These are phyloP conservation scores for Lasiosphaeriaceae sp. DNA, from an alignment of 495 filamentous ascomycete species.

Conservation along the genomic window DNA sequence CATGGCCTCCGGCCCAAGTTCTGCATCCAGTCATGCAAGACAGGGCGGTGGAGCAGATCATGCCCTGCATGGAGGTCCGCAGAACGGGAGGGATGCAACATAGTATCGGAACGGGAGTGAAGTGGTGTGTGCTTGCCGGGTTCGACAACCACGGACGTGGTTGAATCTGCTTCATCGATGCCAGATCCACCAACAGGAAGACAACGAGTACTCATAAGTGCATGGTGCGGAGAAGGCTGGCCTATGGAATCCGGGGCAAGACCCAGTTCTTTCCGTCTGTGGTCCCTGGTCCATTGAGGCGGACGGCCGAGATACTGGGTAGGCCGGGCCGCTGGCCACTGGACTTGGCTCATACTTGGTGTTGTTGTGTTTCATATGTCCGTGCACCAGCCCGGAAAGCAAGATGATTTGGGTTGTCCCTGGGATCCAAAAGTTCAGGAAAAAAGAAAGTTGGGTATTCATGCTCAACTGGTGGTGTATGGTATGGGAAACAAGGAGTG, in stretches of 20 bases:
- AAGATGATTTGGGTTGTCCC: neutral
- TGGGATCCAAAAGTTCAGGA: neutral
- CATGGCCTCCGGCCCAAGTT: neutral
- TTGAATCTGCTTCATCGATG: constrained; percentile 13
- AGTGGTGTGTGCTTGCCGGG: neutral
- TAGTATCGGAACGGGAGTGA: neutral
- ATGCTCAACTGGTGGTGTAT: neutral
- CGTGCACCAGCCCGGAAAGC: neutral
- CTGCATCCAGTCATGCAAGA: neutral
- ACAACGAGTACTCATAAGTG: neutral
- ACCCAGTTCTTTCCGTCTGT: neutral
- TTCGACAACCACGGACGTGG: neutral
- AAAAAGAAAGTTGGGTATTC: neutral
- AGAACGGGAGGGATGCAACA: neutral
- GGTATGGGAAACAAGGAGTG: neutral
- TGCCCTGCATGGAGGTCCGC: constrained; percentile 8
- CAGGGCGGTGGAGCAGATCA: constrained; percentile 6
- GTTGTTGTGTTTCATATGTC: constrained; percentile 4
- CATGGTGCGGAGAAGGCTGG: neutral
- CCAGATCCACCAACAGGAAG: neutral
- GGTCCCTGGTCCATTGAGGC: neutral
- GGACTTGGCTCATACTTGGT: neutral
- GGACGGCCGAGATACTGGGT: neutral
- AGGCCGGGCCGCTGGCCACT: neutral
- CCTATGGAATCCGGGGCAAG: constrained; percentile 10